These are phyloP conservation scores for Suaeda aralocaspica DNA, from an alignment of 148 eudicot species.

Conservation along the genomic window DNA sequence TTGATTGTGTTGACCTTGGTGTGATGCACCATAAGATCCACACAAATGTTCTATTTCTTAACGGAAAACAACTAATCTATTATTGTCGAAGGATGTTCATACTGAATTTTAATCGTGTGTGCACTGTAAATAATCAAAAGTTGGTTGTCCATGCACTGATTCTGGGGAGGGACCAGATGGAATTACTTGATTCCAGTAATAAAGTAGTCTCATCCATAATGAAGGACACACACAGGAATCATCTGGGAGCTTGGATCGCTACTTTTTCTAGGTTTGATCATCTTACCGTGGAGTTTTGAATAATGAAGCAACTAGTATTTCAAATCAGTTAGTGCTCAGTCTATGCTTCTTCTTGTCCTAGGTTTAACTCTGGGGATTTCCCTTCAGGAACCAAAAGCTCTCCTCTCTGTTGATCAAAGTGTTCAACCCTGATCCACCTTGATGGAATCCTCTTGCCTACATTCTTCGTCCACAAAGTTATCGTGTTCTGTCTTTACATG, in stretches of 20 bases:
- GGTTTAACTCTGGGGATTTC: slow-evolving; percentile 9
- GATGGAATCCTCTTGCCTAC: slow-evolving; percentile 17
- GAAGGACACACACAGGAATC: slow-evolving; percentile 5
- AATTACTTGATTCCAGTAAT: neutral
- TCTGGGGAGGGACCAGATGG: neutral
- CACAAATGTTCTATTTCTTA: neutral
- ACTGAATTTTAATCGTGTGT: neutral
- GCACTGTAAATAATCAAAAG: slow-evolving; percentile 3
- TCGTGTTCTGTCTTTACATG: slow-evolving; percentile 30
- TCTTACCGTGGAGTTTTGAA: neutral
- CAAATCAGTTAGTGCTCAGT: neutral
- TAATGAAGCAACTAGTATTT: neutral
- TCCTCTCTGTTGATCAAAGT: slow-evolving; percentile 17
- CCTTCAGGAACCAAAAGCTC: slow-evolving; percentile 16
- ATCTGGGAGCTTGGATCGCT: slow-evolving; percentile 21
- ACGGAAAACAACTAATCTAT: neutral
- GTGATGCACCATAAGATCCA: neutral
- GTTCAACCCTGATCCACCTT: slow-evolving; percentile 15
- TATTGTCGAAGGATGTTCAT: neutral
- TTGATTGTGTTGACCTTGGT: neutral
- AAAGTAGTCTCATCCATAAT: slow-evolving; percentile 2
- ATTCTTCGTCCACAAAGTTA: slow-evolving; percentile 8
- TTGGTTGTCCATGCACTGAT: neutral
- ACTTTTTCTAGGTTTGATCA: slow-evolving; percentile 29
- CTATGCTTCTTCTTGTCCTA: slow-evolving; percentile 10